Evolutionary conservation across 2,329 filamentous ascomycete genomes (phyloP).

Genomic region (Calycina marina): DNA sequence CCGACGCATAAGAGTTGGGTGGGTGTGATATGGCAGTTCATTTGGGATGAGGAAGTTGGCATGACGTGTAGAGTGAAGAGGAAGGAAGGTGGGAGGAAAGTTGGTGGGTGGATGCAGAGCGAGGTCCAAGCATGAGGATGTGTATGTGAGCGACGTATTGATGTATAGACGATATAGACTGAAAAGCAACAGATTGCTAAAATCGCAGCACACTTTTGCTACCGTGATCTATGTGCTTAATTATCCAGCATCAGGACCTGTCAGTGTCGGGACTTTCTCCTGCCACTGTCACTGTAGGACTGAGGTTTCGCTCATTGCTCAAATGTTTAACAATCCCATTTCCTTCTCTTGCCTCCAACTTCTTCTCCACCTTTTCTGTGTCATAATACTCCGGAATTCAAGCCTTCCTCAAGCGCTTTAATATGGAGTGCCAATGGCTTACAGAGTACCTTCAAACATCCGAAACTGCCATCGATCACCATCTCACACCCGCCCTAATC

Average conservation of each 20-base stretch:
- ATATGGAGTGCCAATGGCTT: constrained; percentile 27
- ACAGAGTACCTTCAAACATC: constrained; percentile 23
- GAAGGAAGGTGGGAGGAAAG: constrained; percentile 55
- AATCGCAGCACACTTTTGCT: neutral
- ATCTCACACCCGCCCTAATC: constrained; percentile 27
- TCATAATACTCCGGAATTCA: too few relatives aligned
- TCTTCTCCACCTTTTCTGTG: too few relatives aligned
- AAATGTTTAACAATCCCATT: too few relatives aligned
- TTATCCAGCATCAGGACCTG: neutral
- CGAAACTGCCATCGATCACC: constrained; percentile 25
- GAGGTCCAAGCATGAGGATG: constrained; percentile 44
- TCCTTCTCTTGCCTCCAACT: too few relatives aligned
- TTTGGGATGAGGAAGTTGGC: constrained; percentile 78
- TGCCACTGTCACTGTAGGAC: too few relatives aligned
- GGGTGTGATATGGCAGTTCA: constrained; percentile 89
- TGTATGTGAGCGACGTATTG: neutral
- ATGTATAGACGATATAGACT: constrained; percentile 1
- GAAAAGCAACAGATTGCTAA: neutral
- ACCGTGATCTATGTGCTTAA: too few relatives aligned
- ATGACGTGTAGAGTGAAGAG: constrained; percentile 89
- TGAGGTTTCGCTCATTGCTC: too few relatives aligned
- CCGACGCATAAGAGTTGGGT: constrained; percentile 84
- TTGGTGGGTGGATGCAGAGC: constrained; percentile 52
- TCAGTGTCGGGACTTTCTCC: too few relatives aligned
- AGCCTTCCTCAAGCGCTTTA: constrained; percentile 17